Base-by-base conservation (phyloP, 1,284 basidiomycete species). In the Microstroma glucosiphilum region DNA sequence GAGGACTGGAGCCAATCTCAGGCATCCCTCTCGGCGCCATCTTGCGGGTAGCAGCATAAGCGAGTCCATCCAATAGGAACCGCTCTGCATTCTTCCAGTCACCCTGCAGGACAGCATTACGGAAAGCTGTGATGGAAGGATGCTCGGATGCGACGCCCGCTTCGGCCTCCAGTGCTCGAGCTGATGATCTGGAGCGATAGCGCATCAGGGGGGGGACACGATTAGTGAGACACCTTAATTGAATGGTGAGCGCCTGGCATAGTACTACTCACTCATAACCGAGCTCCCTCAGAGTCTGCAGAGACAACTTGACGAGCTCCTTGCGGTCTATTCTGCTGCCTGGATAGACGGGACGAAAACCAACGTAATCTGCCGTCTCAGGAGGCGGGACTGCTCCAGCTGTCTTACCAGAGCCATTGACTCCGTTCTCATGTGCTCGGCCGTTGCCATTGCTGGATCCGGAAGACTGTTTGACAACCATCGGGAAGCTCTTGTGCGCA, bases 251-350 rank as follows among this genome's bases (percentile, higher is more conserved):
- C 19, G 23, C 11, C 13, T 25, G 1, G 42, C 37, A 25, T 9
- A n/a, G 15, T 42, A 30, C 8, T 42, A 86, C 92, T 81, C 77
- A 94, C 90, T 85, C 83, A 78, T 96, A 96, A 6, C 96, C 94
- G 59, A 96, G 88, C 80, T 98, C 94, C 68, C 88, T 83, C 69
- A 98, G 81, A 64, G 89, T 89, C 80, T 98, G 94, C 67, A 97
- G 84, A 53, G 93, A 87, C 56, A 98, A 82, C 71, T 94, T 84
- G 58, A 97, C 87, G 70, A 92, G 89, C 81, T 98, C 93, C 79
- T 93, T 89, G 69, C 91, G 84, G 80, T 92, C 87, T 61, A 96
- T 83, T 66, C 66, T 62, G 57, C 73, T 76, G 2, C 74, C 77
- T 2, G 69, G 67, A 64, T 69, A 75, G 12, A 78, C 61, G 42